Base-by-base conservation (phyloP, 306 rosid genomes). In the Quercus agrifolia region DNA sequence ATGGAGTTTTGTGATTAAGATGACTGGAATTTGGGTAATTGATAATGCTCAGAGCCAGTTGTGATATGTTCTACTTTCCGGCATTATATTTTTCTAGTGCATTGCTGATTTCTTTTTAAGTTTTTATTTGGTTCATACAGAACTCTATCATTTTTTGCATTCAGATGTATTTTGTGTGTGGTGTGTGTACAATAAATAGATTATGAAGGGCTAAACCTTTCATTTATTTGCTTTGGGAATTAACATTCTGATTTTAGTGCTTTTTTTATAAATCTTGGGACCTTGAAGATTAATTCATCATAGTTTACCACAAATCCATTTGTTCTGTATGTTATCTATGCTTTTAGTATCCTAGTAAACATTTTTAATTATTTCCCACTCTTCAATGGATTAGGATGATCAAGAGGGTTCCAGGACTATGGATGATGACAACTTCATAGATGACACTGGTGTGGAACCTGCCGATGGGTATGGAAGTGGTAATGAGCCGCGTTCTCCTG, bases 401-500 rank as follows among this genome's bases (percentile, higher is more conserved):
- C 86, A 80, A 0, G 97, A 96, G 70, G 98, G 99, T 79, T 70
- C 49, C 69, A 88, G 96, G 86, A 90, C 86, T 54, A 1, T 90
- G 54, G 99, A 96, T 71, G 99, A 96, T 81, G 98, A 96, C 75
- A 96, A 90, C 90, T 96, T 96, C 72, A 96, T 96, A 79, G 99
- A 96, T 81, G 99, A 96, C 85, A 93, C 71, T 69, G 97, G 97
- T 49, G 97, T 93, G 64, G 98, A 96, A 28, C 96, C 89, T 75
- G 91, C 85, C 59, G 81, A 80, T 38, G 79, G 83, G 8, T 96
- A 91, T 78, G 92, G 83, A 56, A 88, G 89, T 86, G 95, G 90
- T 49, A 74, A 88, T 14, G 98, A 90, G 71, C 89, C 82, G 0
- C 92, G 81, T 18, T 95, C 99, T 69, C 99, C 97, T 79, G 81